phyloP scores from a whole-genome alignment of 805 yeast genomes.

The Pichia insulana region DNA sequence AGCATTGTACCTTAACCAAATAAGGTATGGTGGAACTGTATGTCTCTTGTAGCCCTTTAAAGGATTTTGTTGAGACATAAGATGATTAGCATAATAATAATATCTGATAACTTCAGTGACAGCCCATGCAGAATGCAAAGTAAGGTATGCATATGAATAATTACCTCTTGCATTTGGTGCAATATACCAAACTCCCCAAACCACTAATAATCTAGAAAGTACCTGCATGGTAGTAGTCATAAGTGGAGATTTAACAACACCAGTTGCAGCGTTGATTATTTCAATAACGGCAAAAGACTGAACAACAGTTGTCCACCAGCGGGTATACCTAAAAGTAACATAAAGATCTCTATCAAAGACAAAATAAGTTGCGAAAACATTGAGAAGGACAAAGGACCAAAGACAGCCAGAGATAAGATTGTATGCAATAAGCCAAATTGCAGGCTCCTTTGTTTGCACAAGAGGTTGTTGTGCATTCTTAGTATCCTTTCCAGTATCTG shows the following conservation, averaged over 20 bases:
- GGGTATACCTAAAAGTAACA: constrained; percentile 42
- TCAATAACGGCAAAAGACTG: constrained; percentile 80
- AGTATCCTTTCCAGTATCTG: too few relatives aligned
- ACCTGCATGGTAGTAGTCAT: constrained; percentile 84
- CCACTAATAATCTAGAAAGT: constrained; percentile 71
- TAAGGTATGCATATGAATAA: constrained; percentile 47
- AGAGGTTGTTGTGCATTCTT: too few relatives aligned
- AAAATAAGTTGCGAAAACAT: constrained; percentile 17
- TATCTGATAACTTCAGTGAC: constrained; percentile 88
- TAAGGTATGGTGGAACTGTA: constrained; percentile 51
- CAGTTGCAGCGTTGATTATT: constrained; percentile 65
- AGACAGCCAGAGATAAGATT: constrained; percentile 26
- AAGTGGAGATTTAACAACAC: constrained; percentile 79
- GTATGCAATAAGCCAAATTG: constrained; percentile 26
- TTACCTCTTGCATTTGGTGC: constrained; percentile 68
- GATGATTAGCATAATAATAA: constrained; percentile 70
- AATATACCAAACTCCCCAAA: constrained; percentile 70
- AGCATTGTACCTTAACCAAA: constrained; percentile 72
- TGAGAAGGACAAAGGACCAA: constrained; percentile 26
- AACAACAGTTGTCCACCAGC: constrained; percentile 48
- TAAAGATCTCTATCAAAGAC: constrained; percentile 46
- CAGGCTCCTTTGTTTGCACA: constrained; percentile 6
- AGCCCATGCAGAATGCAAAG: constrained; percentile 83
- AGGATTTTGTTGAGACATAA: constrained; percentile 21
- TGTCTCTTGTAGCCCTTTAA: constrained; percentile 22